Base-by-base conservation (phyloP, 202 grass and related monocot species). In the Setaria italica region DNA sequence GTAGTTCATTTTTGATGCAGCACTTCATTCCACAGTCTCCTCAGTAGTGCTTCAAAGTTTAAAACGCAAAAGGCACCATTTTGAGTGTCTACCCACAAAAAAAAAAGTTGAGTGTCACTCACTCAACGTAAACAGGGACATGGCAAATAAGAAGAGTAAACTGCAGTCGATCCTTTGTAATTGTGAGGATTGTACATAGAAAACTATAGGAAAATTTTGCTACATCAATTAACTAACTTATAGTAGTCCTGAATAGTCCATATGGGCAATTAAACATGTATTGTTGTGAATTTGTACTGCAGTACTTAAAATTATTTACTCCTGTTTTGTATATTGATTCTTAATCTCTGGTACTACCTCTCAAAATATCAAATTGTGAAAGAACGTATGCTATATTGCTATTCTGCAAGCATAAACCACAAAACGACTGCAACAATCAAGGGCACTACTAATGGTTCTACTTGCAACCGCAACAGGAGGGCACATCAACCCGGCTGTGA, bases 401-500 rank as follows among this genome's bases (percentile, higher is more conserved):
- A 54, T 76, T 76, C 30, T 50, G 59, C 42, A 55, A 64, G 29
- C 30, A 39, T 60, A 58, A 50, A 55, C n/a, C 14, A 25, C 9
- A 9, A 75, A 69, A 59, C 30, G 43, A 20, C 54, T 70, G 39
- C 39, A 29, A 59, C 30, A 56, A 1, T 11, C 57, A 17, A 84
- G 50, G 42, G 39, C 39, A 41, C 39, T 41, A 41, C 78, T 85
- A 62, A 92, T 81, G 53, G 68, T 10, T 62, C 1, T 39, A 70
- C 59, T 30, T 64, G 74, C 14, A 67, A 78, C 49, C 87, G 49
- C 48, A 71, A 84, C 89, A 97, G 95, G 95, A 78, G 95, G 92
- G 7, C 95, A 97, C 85, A 97, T 97, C 85, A 97, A 97, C 90
- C 95, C 95, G 17, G 95, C 95, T 13, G 95, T 97, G 85, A 97